Conservation (phyloP, 163 green algal genomes). For the Volvox carteri region DNA sequence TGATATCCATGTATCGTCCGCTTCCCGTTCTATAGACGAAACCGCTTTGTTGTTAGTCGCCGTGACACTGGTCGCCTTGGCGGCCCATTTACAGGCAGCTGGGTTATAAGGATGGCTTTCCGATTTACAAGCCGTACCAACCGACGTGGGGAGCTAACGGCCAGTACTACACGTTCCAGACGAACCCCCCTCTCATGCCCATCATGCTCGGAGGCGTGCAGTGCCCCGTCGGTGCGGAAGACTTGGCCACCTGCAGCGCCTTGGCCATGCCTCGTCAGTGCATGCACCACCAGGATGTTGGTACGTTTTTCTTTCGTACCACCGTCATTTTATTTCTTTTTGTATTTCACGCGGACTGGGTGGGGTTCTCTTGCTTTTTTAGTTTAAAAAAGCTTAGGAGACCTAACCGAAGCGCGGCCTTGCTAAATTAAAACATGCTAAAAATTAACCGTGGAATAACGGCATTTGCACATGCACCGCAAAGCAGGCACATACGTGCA, state of each 20-base stretch:
- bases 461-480: too few species aligned
- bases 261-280: neutral
- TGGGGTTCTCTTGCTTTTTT: neutral
- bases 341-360: neutral
- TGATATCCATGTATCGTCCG: too few species aligned
- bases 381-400: neutral
- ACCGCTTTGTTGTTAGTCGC: too few species aligned
- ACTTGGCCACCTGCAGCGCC: neutral
- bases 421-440: neutral
- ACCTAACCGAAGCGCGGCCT: neutral
- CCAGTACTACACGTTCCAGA: constrained; percentile 15
- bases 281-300: neutral
- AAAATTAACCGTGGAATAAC: too few species aligned
- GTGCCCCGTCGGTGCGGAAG: neutral
- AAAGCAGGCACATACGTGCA: too few species aligned
- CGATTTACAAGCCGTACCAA: neutral
- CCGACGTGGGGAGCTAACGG: constrained; percentile 5
- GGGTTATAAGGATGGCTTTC: constrained; percentile 11
- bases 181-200: neutral
- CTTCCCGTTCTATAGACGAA: too few species aligned
- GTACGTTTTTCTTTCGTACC: neutral
- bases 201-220: neutral
- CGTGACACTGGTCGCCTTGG: neutral
- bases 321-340: neutral
- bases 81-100: constrained; percentile 3